Conservation (phyloP, 441 rosid species). For the Bocquillonia castaneifolia region DNA sequence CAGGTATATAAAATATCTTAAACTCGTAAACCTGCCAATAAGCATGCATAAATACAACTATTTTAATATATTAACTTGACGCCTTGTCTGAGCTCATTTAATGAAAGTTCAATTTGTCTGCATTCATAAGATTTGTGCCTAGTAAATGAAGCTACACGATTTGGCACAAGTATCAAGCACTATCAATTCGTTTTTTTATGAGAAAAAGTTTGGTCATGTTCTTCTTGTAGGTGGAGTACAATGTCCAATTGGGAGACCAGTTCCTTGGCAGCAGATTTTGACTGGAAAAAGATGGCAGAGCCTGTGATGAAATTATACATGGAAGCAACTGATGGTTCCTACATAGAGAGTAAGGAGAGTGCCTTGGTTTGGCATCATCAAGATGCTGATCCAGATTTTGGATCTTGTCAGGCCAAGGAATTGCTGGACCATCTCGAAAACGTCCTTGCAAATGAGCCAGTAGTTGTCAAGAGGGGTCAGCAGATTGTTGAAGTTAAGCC, state of each 20-base stretch:
- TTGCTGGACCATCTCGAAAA: constrained; percentile 74
- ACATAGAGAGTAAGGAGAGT: constrained; percentile 71
- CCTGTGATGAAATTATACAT: constrained; percentile 68
- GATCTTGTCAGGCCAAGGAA: constrained; percentile 87
- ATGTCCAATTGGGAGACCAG: constrained; percentile 61
- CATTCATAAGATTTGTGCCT: too few species aligned
- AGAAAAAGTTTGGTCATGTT: background rate
- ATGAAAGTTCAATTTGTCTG: too few species aligned
- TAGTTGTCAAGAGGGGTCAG: constrained; percentile 70
- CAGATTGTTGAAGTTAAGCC: constrained; percentile 91
- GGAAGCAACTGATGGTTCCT: constrained; percentile 86
- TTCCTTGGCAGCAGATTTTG: constrained; percentile 51
- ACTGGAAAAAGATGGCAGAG: constrained; percentile 68
- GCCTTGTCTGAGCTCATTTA: too few species aligned
- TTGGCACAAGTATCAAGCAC: background rate
- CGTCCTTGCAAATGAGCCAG: constrained; percentile 85
- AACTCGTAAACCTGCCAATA: background rate
- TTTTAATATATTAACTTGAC: too few species aligned
- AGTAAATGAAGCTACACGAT: too few species aligned
- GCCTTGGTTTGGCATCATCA: constrained; percentile 89
- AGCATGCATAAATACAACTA: background rate
- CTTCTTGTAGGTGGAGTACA: constrained; percentile 55
- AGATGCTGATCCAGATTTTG: constrained; percentile 88
- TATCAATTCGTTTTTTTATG: background rate
- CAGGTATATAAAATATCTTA: constrained; percentile 50